Percentiles rank a stretch among this genome's conserved stretches.
phyloP scores from a whole-genome alignment of 169 alveolate species.

The Cystoisospora suis region DNA sequence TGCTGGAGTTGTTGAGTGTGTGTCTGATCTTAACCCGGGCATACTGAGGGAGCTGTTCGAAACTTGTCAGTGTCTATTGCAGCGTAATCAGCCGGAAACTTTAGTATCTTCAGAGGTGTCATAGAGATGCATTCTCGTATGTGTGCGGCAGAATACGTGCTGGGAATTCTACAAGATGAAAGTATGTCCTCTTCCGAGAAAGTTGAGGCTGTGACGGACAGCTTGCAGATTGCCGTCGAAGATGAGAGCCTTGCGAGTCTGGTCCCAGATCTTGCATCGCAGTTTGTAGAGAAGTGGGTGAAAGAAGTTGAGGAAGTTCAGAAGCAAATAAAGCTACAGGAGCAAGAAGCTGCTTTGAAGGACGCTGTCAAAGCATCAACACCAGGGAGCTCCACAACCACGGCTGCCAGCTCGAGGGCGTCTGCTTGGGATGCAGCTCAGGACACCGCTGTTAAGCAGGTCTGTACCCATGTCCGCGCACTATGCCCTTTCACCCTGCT shows the following conservation, averaged over 20 bases:
- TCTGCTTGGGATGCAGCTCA: not conserved
- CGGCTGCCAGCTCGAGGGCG: not conserved
- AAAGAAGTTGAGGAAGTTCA: slow-evolving; percentile 5
- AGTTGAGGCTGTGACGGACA: not conserved
- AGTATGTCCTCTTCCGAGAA: not conserved
- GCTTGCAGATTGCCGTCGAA: slow-evolving; percentile 18
- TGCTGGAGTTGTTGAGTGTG: too few species aligned
- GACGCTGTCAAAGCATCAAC: not conserved
- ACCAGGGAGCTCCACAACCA: not conserved
- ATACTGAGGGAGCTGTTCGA: too few species aligned
- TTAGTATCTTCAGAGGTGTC: too few species aligned
- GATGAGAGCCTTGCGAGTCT: not conserved
- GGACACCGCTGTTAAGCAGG: slow-evolving; percentile 10
- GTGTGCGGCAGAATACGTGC: not conserved
- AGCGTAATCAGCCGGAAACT: too few species aligned
- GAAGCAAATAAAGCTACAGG: not conserved
- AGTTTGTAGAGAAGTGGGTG: slow-evolving; percentile 26
- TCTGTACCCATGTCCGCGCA: too few species aligned
- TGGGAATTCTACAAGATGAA: slow-evolving; percentile 27
- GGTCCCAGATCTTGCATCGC: not conserved
- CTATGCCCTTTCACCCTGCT: too few species aligned
- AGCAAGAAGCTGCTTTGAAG: not conserved
- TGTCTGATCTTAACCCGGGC: too few species aligned
- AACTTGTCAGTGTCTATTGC: too few species aligned
- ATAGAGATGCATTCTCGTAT: too few species aligned